Evolutionary conservation across 1,284 basidiomycete species (phyloP).

Genomic region (Golubevia pallescens): DNA sequence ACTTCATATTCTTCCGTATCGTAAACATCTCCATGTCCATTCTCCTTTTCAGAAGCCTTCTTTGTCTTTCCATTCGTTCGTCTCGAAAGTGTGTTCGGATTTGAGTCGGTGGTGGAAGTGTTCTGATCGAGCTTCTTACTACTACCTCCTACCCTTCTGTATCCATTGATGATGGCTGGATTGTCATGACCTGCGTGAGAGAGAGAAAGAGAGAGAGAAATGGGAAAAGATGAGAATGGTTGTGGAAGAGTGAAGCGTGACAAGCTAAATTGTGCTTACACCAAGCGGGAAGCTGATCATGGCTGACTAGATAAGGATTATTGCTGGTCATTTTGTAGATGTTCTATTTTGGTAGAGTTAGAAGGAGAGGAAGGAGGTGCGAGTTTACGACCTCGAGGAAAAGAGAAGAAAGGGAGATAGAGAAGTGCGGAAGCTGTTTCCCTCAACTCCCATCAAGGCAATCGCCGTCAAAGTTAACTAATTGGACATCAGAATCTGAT

Average conservation of each 20-base stretch:
- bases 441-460: too few relatives aligned
- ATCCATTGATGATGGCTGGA: constrained; percentile 48
- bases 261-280: constrained; percentile 11
- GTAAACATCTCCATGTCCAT: neutral
- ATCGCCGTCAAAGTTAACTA: too few relatives aligned
- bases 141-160: constrained; percentile 52
- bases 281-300: constrained; percentile 47
- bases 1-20: constrained; percentile 37
- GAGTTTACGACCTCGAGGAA: too few relatives aligned
- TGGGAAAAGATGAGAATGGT: neutral
- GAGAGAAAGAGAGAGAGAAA: neutral
- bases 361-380: too few relatives aligned
- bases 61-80: constrained; percentile 1
- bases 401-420: too few relatives aligned
- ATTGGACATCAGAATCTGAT: too few relatives aligned
- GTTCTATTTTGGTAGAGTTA: too few relatives aligned
- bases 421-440: too few relatives aligned
- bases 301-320: constrained; percentile 42
- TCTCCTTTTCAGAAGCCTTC: neutral
- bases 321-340: neutral
- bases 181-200: constrained; percentile 43
- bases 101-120: neutral
- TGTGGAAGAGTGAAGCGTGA: neutral
- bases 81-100: neutral
- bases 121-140: neutral